phyloP scores from a whole-genome alignment of 164 flowering plant genomes.

The Magnolia changhungtana region DNA sequence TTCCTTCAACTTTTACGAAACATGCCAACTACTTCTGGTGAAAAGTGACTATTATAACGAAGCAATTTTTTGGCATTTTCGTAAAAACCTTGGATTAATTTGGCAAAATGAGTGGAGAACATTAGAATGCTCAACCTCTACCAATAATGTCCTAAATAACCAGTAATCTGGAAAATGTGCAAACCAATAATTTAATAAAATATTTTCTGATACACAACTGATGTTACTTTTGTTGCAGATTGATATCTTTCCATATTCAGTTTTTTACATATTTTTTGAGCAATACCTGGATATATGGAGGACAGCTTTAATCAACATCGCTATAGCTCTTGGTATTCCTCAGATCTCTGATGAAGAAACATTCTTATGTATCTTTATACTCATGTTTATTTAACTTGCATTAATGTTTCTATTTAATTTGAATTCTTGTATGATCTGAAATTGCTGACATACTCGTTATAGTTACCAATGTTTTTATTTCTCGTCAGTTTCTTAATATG shows the following conservation, averaged over 20 bases:
- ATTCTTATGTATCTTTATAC: background rate
- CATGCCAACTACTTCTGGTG: background rate
- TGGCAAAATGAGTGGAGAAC: background rate
- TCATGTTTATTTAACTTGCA: background rate
- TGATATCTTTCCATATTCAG: constrained; percentile 88
- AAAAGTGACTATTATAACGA: background rate
- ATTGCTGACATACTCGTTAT: too few species aligned
- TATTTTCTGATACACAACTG: constrained; percentile 9
- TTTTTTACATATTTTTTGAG: constrained; percentile 94
- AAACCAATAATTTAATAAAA: background rate
- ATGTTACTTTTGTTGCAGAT: constrained; percentile 59
- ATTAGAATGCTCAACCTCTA: background rate
- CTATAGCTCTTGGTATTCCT: constrained; percentile 72
- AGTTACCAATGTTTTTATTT: too few species aligned
- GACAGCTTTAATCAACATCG: constrained; percentile 85
- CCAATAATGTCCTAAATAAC: background rate
- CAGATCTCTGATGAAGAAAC: background rate
- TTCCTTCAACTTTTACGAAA: background rate
- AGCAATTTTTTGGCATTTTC: background rate
- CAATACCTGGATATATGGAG: constrained; percentile 96
- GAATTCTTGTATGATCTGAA: background rate
- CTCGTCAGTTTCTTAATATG: too few species aligned
- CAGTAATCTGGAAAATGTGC: background rate
- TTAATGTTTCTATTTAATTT: background rate
- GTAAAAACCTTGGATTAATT: background rate